Evolutionary conservation across 306 rosid genomes (phyloP).

Genomic region (Echinosophora koreensis): DNA sequence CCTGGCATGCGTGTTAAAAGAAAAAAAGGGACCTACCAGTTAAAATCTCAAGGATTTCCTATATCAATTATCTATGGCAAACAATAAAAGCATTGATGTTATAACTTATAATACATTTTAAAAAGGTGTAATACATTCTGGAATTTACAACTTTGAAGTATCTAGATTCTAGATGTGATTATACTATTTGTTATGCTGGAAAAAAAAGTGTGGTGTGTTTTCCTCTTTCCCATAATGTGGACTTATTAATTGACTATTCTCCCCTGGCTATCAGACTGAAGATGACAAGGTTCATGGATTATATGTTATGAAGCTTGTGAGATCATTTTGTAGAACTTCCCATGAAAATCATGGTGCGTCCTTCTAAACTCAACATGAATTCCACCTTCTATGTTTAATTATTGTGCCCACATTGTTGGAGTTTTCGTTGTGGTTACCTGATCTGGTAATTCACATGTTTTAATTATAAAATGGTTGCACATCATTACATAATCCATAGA

Average conservation of each 20-base stretch:
- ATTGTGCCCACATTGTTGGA: not conserved
- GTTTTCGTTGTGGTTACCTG: not conserved
- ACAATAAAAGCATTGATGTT: not conserved
- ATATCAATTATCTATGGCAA: too few species aligned
- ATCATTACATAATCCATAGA: not conserved
- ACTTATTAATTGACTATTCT: slow-evolving; percentile 29
- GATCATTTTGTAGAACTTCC: slow-evolving; percentile 83
- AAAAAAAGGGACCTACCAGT: too few species aligned
- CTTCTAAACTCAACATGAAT: slow-evolving; percentile 33
- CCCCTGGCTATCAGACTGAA: slow-evolving; percentile 61
- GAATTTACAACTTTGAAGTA: not conserved
- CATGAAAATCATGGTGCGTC: slow-evolving; percentile 70
- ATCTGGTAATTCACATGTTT: slow-evolving; percentile 5
- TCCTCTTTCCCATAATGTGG: not conserved
- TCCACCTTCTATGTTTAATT: not conserved
- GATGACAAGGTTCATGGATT: slow-evolving; percentile 89
- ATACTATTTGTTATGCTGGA: slow-evolving; percentile 1
- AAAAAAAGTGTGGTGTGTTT: slow-evolving; percentile 6
- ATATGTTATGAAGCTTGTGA: slow-evolving; percentile 87
- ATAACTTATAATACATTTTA: not conserved
- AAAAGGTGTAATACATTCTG: not conserved
- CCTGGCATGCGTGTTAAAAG: too few species aligned
- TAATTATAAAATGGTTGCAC: not conserved
- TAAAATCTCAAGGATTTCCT: too few species aligned
- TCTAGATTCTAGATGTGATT: not conserved